Base-by-base conservation (phyloP, 2,329 filamentous ascomycete species). In the Rachicladosporium sp. region DNA sequence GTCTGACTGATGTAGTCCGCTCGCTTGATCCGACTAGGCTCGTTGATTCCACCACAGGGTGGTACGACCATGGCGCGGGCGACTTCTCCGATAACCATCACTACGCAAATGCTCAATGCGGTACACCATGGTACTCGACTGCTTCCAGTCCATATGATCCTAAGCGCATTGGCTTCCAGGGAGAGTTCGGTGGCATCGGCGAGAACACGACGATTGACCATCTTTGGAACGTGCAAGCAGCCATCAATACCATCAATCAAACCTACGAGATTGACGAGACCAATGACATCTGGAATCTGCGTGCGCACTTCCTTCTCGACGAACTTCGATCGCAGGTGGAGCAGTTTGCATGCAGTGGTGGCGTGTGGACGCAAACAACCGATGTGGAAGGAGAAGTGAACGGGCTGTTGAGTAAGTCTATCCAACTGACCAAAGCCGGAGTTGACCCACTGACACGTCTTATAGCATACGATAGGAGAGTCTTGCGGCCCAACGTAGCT, bases 311-410 rank as follows among this genome's bases (percentile, higher is more conserved):
- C 10, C 54, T 74, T 2, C 59, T 73, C 2, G 47, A 37, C 3
- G 68, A 74, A 42, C 55, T 74, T 2, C 50, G 54, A 9, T 65
- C 68, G 2, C 71, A 74, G 43, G 56, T 67, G 9, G 65, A 73
- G 42, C 59, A 59, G 8, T 82, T 68, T 41, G 67, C 73, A 0
- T 84, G 80, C 59, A 80, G 73, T 29, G 80, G 74, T 0, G 80
- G 71, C 8, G 71, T 84, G 0, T 84, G 78, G 70, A 84, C 80
- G 1, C 80, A 84, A 62, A 84, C 79, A 0, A 81, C 76, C 0
- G 80, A 84, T 49, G 80, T 84, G 0, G 80, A 84, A 54, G 80
- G 79, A 4, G 80, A 84, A 54, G 76, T 84, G 6, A 85, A 84
- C 48, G 80, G 80, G 0, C 61, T 85, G 41, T 56, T 82, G 48